Evolutionary conservation across 2,329 filamentous ascomycete genomes (phyloP).

Genomic region (Neonectria hederae): DNA sequence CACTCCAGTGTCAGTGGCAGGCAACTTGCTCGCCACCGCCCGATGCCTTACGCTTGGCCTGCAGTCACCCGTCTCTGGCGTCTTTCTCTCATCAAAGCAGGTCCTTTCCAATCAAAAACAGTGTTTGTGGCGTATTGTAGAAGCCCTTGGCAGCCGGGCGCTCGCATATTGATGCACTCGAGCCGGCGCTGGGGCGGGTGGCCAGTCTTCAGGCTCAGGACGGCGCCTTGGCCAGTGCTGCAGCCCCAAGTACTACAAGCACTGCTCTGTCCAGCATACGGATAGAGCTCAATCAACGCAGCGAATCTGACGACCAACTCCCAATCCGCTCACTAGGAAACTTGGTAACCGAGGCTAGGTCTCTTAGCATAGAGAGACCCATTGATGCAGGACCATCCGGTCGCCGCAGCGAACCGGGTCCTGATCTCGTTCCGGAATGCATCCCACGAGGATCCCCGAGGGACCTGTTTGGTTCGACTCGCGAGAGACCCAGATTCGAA

Average conservation of each 20-base stretch:
- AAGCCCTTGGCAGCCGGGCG: slow-evolving; percentile 57
- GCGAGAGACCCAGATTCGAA: slow-evolving; percentile 37
- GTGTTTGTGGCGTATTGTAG: slow-evolving; percentile 60
- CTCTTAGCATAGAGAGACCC: slow-evolving; percentile 26
- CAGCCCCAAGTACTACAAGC: slow-evolving; percentile 27
- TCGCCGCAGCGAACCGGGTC: slow-evolving; percentile 33
- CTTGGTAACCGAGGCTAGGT: slow-evolving; percentile 24
- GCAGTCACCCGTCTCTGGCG: slow-evolving; percentile 43
- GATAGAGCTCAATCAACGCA: slow-evolving; percentile 21
- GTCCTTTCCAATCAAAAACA: slow-evolving; percentile 51
- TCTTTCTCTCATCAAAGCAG: slow-evolving; percentile 38
- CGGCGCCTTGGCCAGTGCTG: slow-evolving; percentile 26
- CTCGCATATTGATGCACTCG: slow-evolving; percentile 57
- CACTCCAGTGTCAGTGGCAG: slow-evolving; percentile 36
- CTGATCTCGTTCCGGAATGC: slow-evolving; percentile 34
- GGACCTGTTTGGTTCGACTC: slow-evolving; percentile 43
- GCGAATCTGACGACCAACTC: slow-evolving; percentile 9
- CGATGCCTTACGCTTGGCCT: slow-evolving; percentile 35
- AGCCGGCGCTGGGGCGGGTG: slow-evolving; percentile 29
- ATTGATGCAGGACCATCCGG: slow-evolving; percentile 24
- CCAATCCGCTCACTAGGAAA: slow-evolving; percentile 16
- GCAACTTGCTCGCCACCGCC: slow-evolving; percentile 27
- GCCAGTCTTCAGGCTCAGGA: slow-evolving; percentile 34
- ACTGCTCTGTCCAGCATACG: slow-evolving; percentile 20
- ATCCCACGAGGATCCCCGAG: slow-evolving; percentile 24